These are phyloP conservation scores for Beauveria caledonica DNA, from an alignment of 2,329 filamentous ascomycete genomes.

Conservation along the genomic window DNA sequence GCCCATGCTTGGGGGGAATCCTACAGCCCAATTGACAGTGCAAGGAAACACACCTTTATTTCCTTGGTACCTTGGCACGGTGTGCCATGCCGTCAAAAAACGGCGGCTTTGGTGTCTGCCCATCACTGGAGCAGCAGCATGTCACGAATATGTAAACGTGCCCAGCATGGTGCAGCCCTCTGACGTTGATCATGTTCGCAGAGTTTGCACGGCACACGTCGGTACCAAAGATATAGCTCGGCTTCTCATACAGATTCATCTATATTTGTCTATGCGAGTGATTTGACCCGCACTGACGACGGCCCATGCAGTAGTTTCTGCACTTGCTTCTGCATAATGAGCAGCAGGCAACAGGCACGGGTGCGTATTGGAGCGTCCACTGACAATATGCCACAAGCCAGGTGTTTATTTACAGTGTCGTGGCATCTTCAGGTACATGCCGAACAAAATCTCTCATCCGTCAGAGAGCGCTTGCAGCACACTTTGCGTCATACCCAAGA, in stretches of 20 bases:
- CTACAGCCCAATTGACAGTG: too few species aligned
- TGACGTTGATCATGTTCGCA: too few species aligned
- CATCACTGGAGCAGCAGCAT: neutral
- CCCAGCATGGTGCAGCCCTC: too few species aligned
- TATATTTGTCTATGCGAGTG: neutral
- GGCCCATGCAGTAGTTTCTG: neutral
- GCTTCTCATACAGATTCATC: neutral
- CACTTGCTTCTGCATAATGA: neutral
- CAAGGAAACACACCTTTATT: too few species aligned
- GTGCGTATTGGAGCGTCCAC: too few species aligned
- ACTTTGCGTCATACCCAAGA: constrained; percentile 24
- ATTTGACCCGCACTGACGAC: neutral
- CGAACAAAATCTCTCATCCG: neutral
- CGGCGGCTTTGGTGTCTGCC: neutral
- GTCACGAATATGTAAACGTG: neutral
- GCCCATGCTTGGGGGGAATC: too few species aligned
- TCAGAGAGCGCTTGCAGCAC: constrained; percentile 17
- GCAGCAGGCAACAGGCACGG: too few species aligned
- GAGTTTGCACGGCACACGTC: neutral
- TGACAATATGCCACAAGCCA: too few species aligned
- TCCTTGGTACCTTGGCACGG: too few species aligned
- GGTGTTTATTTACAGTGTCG: too few species aligned
- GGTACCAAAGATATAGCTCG: neutral
- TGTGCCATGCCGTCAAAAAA: too few species aligned
- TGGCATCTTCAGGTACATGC: neutral